These are phyloP conservation scores for Plasmodium gallinaceum DNA, from an alignment of 169 alveolate genomes.

Conservation along the genomic window DNA sequence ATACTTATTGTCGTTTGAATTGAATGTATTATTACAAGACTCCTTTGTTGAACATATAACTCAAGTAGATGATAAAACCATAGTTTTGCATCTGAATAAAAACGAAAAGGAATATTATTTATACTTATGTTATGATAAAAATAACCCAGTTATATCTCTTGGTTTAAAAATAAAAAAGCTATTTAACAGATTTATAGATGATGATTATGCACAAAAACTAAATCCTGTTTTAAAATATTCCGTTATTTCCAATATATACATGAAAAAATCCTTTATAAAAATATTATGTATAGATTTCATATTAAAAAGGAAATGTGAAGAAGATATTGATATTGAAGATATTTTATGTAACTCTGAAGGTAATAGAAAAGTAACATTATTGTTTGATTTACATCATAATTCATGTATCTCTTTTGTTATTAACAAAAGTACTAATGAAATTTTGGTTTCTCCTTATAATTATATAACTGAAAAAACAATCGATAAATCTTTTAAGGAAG, in stretches of 20 bases:
- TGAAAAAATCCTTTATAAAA: constrained; percentile 58
- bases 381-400: constrained; percentile 68
- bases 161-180: constrained; percentile 69
- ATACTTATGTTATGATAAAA: constrained; percentile 62
- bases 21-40: constrained; percentile 44
- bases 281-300: constrained; percentile 74
- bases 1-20: constrained; percentile 44
- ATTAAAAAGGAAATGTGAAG: constrained; percentile 53
- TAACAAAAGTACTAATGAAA: constrained; percentile 69
- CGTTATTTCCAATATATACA: constrained; percentile 50
- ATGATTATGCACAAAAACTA: constrained; percentile 72
- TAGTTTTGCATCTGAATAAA: constrained; percentile 60
- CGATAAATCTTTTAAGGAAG: constrained; percentile 71
- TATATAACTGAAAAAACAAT: constrained; percentile 68
- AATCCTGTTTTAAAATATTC: constrained; percentile 74
- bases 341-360: constrained; percentile 14
- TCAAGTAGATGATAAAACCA: constrained; percentile 50
- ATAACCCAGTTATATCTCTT: constrained; percentile 65
- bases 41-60: constrained; percentile 72
- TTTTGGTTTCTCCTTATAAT: constrained; percentile 72
- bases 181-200: constrained; percentile 74
- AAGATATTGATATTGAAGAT: constrained; percentile 67
- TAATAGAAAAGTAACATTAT: constrained; percentile 63
- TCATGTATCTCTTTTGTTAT: constrained; percentile 69
- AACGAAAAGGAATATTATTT: constrained; percentile 54